Evolutionary conservation across 768 basidiomycete genomes (phyloP), one percentile per base, ranked within the genome.

Genomic region (Russula brevipes): DNA sequence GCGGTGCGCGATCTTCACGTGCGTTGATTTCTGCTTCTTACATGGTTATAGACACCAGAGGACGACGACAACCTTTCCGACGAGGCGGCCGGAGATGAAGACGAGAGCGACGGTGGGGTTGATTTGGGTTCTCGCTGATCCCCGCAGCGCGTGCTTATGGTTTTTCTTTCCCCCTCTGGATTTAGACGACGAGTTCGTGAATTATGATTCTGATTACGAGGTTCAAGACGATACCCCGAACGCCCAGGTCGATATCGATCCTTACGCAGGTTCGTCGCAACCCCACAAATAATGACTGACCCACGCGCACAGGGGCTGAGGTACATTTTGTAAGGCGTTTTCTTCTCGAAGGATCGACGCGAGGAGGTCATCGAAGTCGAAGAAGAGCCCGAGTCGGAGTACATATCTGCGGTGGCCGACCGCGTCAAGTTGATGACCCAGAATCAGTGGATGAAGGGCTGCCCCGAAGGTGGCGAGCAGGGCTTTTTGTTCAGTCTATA

Each of bases 391-490:
- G 87, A 89, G 12, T 71, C 72, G 46, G 76, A 76, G 17, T 64
- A 72, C 45, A 71, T 89, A 38, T 73, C 77, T 17, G 74, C 72
- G 19, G 77, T 72, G 8, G 74, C 73, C 45, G 81, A 84, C 60
- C 74, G 74, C 17, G 79, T 85, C 38, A 83, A 83, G 66, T 76
- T 94, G 45, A 85, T 96, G 82, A 86, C 86, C 24, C 89, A 91
- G 73, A 91, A 91, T 33, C 87, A 94, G 71, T 97, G 93, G 93
- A 97, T 97, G 94, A 91, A 90, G 72, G 94, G 94, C 19, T 97
- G 94, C 74, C 94, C 94, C 0, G 94, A 96, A 73, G 91, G 90
- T 56, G 86, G 87, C 70, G 94, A 97, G 73, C 94, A 97, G 71
- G 85, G 84, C 62, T 89, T 89, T 75, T 78, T 97, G 56, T 97